Percentiles rank a stretch among this genome's conserved stretches.
Conservation (phyloP, 192 early-diverging fungal genomes). For the Globomyces pollinis-pini region DNA sequence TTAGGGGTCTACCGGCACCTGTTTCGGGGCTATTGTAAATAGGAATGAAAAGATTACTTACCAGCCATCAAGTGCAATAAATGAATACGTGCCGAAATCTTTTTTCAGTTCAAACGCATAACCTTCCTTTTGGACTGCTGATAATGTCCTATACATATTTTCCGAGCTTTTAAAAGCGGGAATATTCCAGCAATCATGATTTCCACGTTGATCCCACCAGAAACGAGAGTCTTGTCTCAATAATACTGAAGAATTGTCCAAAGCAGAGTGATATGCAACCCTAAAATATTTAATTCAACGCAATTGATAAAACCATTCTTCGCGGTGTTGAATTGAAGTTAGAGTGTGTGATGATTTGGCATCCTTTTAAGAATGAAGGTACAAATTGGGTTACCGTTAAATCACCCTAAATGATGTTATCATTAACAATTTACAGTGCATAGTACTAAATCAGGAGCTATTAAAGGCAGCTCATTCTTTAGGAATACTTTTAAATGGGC, state of each 20-base stretch:
- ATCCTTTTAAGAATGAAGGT: no score
- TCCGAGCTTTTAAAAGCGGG: constrained; percentile 44
- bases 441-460: constrained; percentile 70
- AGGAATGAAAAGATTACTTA: constrained; percentile 11
- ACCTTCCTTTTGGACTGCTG: constrained; percentile 12
- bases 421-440: constrained; percentile 82
- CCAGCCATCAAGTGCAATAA: constrained; percentile 80
- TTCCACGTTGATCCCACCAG: constrained; percentile 85
- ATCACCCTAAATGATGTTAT: no score
- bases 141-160: constrained; percentile 59
- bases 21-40: constrained; percentile 6
- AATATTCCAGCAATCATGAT: constrained; percentile 90
- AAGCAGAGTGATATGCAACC: constrained; percentile 56
- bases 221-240: constrained; percentile 47
- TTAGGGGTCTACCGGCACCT: constrained; percentile 74
- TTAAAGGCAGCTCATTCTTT: constrained; percentile 61
- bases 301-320: no score
- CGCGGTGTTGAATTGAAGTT: constrained; percentile 63
- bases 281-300: constrained; percentile 46
- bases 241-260: constrained; percentile 46
- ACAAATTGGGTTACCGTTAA: no score
- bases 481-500: constrained; percentile 58
- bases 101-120: constrained; percentile 26
- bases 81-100: constrained; percentile 69
- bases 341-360: constrained; percentile 64